phyloP scores from a whole-genome alignment of 441 rosid species.

The Pelargonium cotyledonis region DNA sequence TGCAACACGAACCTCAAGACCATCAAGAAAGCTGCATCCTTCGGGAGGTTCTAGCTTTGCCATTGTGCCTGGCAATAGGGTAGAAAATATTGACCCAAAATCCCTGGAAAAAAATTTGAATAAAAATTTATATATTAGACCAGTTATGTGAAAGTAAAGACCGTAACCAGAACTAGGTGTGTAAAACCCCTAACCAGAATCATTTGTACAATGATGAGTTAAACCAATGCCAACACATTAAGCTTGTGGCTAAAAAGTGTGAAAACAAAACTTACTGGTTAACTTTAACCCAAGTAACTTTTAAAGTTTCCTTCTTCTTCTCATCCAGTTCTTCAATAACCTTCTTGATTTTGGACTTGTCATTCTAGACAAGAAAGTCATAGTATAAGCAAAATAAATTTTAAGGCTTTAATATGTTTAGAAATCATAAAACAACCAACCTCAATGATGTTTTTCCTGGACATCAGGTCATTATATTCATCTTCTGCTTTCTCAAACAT shows the following conservation, averaged over 20 bases:
- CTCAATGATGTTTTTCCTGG: constrained; percentile 94
- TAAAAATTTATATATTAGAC: background rate
- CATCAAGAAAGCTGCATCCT: constrained; percentile 91
- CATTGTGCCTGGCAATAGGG: constrained; percentile 92
- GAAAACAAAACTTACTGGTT: constrained; percentile 47
- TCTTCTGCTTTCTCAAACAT: constrained; percentile 99
- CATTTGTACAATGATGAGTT: constrained; percentile 3
- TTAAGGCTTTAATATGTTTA: constrained; percentile 12
- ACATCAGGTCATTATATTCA: constrained; percentile 86
- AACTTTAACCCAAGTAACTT: constrained; percentile 98
- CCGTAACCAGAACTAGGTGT: background rate
- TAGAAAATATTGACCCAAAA: constrained; percentile 95
- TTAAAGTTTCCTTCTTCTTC: constrained; percentile 95
- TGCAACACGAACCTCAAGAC: constrained; percentile 98
- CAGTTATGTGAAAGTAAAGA: constrained; percentile 9
- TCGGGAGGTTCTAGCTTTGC: constrained; percentile 94
- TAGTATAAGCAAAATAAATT: constrained; percentile 17
- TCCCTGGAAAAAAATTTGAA: constrained; percentile 49
- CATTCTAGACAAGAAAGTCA: constrained; percentile 44
- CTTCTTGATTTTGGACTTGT: constrained; percentile 88
- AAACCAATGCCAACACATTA: background rate
- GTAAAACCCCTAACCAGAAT: constrained; percentile 6
- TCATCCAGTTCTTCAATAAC: constrained; percentile 98
- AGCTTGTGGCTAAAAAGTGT: background rate
- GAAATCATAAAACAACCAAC: constrained; percentile 33